Evolutionary conservation across 495 filamentous ascomycete genomes (phyloP), one percentile per base, ranked within the genome.

Genomic region (Tuber brumale): DNA sequence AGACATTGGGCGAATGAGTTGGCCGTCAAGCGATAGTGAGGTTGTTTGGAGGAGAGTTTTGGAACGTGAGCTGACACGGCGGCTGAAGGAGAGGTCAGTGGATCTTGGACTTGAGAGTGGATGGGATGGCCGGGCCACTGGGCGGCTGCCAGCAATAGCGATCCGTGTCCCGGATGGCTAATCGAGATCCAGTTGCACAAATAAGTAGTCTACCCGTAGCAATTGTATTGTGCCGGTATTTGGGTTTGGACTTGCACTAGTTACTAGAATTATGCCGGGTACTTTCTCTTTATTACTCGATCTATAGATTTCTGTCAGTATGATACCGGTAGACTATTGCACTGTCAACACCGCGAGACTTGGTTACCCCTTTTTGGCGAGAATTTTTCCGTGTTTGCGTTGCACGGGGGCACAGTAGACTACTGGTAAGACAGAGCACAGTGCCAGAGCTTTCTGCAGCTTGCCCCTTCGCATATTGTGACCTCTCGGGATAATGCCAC

Each of bases 1-100:
- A 75, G 81, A 51, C 76, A 78, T 79, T 72, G 74, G 61, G 71
- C 72, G 45, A 37, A 31, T 61, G 70, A 42, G 73, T 70, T 76
- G 70, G 8, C 57, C 70, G 35, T 70, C 27, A 71, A 41, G 37
- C 73, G 66, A 76, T 70, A 72, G 74, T 71, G 21, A 44, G 39
- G 10, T 27, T 76, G 71, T 66, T 42, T 74, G 71, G 39, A 72
- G 39, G 48, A 71, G 70, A 51, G 27, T 72, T 45, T 66, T 57
- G 70, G 73, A 69, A 51, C 21, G 42, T 16, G 75, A 44, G 48
- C 70, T 79, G 77, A 75, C 76, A 79, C 76, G 77, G 75, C 69
- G 70, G 71, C 69, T 71, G 76, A 70, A 44, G 70, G 46, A 72
- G 76, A 76, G 72, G 74, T 39, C 21, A 31, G 21, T 66, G 57